Conservation (phyloP, 805 yeast genomes). For the Lachancea mirantina region DNA sequence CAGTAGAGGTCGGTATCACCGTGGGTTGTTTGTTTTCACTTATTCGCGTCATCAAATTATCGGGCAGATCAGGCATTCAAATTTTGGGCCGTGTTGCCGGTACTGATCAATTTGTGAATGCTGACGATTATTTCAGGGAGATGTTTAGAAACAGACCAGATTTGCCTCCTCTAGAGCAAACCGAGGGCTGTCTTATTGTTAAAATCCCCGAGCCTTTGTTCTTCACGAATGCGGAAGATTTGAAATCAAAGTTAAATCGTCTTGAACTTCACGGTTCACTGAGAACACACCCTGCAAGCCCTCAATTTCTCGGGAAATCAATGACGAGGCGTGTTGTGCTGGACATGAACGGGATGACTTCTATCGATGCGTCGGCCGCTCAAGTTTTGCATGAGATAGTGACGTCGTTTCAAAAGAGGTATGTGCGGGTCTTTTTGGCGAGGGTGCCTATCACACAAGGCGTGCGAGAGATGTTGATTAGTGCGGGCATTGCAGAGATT, state of each 20-base stretch:
- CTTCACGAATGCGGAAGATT: conserved; percentile 76
- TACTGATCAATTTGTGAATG: conserved; percentile 57
- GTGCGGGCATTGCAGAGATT: conserved; percentile 48
- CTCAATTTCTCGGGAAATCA: conserved; percentile 39
- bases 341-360: conserved; percentile 77
- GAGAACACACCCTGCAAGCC: conserved; percentile 68
- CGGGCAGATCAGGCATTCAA: conserved; percentile 78
- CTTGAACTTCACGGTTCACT: conserved; percentile 73
- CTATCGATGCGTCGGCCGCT: conserved; percentile 72
- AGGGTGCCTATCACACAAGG: conserved; percentile 45
- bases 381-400: conserved; percentile 63
- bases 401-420: conserved; percentile 43
- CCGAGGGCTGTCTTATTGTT: conserved; percentile 70
- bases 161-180: conserved; percentile 32
- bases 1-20: conserved; percentile 84
- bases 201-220: conserved; percentile 84
- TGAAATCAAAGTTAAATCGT: conserved; percentile 57
- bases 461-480: conserved; percentile 43
- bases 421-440: conserved; percentile 52
- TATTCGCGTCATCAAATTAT: conserved; percentile 69
- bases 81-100: conserved; percentile 65
- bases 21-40: conserved; percentile 81
- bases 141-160: conserved; percentile 11
- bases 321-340: conserved; percentile 55
- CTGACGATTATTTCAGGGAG: conserved; percentile 50